phyloP scores from a whole-genome alignment of 2,329 filamentous ascomycete genomes.

The Cordyceps tenuipes region DNA sequence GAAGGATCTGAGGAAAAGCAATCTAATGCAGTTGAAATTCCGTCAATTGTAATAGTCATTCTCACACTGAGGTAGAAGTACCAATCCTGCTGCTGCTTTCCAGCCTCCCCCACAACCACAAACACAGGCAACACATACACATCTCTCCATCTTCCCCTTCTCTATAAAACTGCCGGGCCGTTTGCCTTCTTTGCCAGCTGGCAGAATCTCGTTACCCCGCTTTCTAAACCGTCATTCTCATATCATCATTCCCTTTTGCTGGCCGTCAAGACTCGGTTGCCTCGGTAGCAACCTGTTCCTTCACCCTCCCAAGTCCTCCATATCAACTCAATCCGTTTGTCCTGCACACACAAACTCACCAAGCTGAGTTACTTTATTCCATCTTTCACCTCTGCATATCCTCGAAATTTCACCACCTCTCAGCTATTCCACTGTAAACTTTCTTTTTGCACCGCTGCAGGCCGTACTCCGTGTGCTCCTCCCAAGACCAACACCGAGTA shows the following conservation, averaged over 20 bases:
- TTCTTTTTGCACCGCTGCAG: not conserved
- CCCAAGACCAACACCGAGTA: not conserved
- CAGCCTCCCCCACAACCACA: too few relatives aligned
- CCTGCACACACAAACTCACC: not conserved
- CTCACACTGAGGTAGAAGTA: too few relatives aligned
- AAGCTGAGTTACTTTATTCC: not conserved
- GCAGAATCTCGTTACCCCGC: constrained; percentile 5
- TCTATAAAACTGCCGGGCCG: not conserved
- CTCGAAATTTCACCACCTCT: not conserved
- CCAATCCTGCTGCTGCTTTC: too few relatives aligned
- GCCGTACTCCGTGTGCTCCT: not conserved
- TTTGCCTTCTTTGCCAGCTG: constrained; percentile 7
- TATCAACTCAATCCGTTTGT: not conserved
- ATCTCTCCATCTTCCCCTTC: not conserved
- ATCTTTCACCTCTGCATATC: not conserved
- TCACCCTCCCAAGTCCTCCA: not conserved
- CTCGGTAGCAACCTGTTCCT: not conserved
- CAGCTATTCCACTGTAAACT: not conserved
- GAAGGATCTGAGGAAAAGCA: not conserved
- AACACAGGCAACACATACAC: too few relatives aligned
- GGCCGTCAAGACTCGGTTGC: not conserved
- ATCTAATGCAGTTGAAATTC: not conserved
- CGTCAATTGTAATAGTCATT: too few relatives aligned
- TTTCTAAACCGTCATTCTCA: not conserved
- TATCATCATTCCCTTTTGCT: not conserved